These are phyloP conservation scores for Saturnispora quitensis DNA, from an alignment of 805 yeast species.

Conservation along the genomic window DNA sequence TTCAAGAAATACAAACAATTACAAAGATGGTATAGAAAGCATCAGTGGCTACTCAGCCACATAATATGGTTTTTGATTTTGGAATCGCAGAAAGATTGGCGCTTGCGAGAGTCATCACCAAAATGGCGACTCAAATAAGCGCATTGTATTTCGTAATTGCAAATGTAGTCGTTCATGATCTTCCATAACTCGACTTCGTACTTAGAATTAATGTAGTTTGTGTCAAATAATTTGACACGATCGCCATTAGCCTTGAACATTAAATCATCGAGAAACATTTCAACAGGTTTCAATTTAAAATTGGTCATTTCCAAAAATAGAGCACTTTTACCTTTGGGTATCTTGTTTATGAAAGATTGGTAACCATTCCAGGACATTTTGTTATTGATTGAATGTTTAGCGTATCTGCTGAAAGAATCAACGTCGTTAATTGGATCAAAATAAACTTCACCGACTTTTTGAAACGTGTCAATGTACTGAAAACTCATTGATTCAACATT, in stretches of 20 bases:
- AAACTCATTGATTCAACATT: slow-evolving; percentile 43
- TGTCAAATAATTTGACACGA: slow-evolving; percentile 22
- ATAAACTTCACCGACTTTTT: slow-evolving; percentile 47
- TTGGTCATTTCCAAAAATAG: slow-evolving; percentile 27
- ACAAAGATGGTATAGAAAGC: not conserved
- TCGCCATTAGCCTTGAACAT: slow-evolving; percentile 28
- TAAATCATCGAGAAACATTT: slow-evolving; percentile 19
- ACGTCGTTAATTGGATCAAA: slow-evolving; percentile 41
- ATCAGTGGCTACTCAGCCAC: slow-evolving; percentile 17
- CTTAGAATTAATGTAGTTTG: slow-evolving; percentile 14
- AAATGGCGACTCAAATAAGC: slow-evolving; percentile 22
- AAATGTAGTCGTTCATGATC: slow-evolving; percentile 27
- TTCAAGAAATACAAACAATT: not conserved
- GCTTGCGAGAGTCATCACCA: slow-evolving; percentile 13
- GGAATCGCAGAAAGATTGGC: slow-evolving; percentile 19
- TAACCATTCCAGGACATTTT: slow-evolving; percentile 14
- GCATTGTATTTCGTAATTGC: slow-evolving; percentile 21
- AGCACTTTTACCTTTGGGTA: slow-evolving; percentile 22
- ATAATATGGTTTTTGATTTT: slow-evolving; percentile 23
- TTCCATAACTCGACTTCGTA: slow-evolving; percentile 24
- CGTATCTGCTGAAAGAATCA: slow-evolving; percentile 18
- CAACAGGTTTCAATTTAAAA: slow-evolving; percentile 27
- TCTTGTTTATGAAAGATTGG: slow-evolving; percentile 14
- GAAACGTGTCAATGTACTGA: slow-evolving; percentile 27
- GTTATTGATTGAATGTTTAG: slow-evolving; percentile 16